Evolutionary conservation across 148 eudicot genomes (phyloP).

Genomic region (Dysphania ambrosioides): DNA sequence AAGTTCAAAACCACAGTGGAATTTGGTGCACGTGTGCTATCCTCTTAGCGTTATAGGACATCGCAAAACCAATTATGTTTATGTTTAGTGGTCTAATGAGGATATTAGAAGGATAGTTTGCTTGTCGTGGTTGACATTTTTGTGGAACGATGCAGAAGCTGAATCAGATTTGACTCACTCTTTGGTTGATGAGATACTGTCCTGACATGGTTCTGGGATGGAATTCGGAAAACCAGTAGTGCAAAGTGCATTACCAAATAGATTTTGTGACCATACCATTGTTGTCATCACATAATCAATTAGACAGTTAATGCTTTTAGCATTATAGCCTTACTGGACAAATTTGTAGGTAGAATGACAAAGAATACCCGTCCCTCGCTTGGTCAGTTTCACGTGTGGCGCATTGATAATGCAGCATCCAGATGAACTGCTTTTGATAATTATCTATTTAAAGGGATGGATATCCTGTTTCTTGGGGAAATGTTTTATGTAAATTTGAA

Average conservation of each 20-base stretch:
- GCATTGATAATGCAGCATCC: too few species aligned
- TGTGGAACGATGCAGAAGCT: slow-evolving; percentile 11
- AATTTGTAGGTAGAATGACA: slow-evolving; percentile 5
- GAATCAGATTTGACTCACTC: not conserved
- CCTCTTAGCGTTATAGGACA: not conserved
- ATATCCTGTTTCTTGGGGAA: not conserved
- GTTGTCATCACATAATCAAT: slow-evolving; percentile 10
- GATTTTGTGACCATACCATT: not conserved
- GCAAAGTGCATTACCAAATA: slow-evolving; percentile 10
- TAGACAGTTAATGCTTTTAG: not conserved
- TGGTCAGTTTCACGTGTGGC: not conserved
- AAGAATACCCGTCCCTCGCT: not conserved
- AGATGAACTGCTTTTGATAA: too few species aligned
- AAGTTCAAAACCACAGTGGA: slow-evolving; percentile 6
- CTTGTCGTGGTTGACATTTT: slow-evolving; percentile 9
- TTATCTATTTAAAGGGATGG: too few species aligned
- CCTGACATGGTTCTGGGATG: not conserved
- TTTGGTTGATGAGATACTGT: not conserved
- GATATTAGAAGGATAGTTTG: slow-evolving; percentile 11
- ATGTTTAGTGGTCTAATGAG: not conserved
- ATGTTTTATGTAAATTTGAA: not conserved
- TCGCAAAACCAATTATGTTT: not conserved
- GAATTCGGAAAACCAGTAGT: slow-evolving; percentile 8
- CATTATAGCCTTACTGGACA: not conserved
- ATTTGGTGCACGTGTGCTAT: not conserved